Evolutionary conservation across 2,329 filamentous ascomycete species (phyloP), one percentile per base, ranked within the genome.

Genomic region (Geosmithia putterillii): DNA sequence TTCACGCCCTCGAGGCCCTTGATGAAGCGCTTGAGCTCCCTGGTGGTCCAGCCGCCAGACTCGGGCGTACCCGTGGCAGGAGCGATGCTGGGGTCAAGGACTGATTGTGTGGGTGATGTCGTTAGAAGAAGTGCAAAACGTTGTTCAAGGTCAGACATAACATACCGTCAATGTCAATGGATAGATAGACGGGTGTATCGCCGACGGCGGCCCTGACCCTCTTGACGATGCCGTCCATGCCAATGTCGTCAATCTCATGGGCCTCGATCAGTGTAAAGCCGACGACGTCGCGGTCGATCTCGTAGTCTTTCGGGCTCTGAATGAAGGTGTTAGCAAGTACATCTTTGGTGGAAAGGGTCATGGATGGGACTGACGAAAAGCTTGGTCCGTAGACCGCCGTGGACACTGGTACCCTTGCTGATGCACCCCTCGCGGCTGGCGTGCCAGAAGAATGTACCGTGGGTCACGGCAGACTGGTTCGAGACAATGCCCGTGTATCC

Each of bases 391-490:
- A 92, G 67, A 1, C 86, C 86, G 0, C 83, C 86, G 58, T 92
- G 86, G 8, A 88, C 83, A 20, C 76, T 84, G 0, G 78, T 83
- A 8, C 79, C 76, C 56, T 87, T 86, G 44, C 73, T 67, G 48
- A 90, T 79, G 20, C 92, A 63, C 0, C 83, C 83, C 58, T 92
- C 86, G 21, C 78, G 78, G 23, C 78, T 78, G 1, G 86, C 86
- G 45, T 88, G 71, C 80, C 84, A 87, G 69, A 92, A 92, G 77
- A 92, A 87, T 49, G 74, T 83, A 3, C 86, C 86, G 59, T 94
- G 86, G 56, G 82, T 92, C 65, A 89, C 87, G n/a, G 17, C 19
- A 8, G 42, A 22, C 15, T 43, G 21, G 17, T 43, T 25, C 8
- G 35, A 43, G 6, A 39, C 20, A 18, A 20, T 35, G 53, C 79